Percentiles rank a stretch among this genome's conserved stretches.
These are phyloP conservation scores for Pelargonium nanum DNA, from an alignment of 345 rosid species.

Conservation along the genomic window DNA sequence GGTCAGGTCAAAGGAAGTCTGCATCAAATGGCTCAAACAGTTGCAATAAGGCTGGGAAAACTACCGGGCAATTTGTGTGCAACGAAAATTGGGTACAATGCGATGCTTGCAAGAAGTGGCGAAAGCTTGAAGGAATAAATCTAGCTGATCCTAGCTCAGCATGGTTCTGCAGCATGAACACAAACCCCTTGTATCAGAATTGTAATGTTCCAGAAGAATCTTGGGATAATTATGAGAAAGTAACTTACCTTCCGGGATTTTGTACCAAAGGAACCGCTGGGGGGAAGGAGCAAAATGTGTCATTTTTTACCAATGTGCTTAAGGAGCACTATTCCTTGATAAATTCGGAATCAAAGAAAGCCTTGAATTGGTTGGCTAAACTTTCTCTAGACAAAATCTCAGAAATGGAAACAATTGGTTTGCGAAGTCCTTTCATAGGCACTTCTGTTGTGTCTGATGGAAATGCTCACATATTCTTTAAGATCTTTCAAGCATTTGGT, in stretches of 20 bases:
- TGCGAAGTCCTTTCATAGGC: constrained; percentile 52
- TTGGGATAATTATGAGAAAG: constrained; percentile 48
- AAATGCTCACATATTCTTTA: constrained; percentile 36
- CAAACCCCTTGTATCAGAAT: constrained; percentile 48
- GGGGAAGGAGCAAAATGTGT: constrained; percentile 50
- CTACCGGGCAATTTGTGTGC: constrained; percentile 18
- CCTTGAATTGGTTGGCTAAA: constrained; percentile 68
- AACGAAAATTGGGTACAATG: constrained; percentile 88
- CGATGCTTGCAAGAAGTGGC: constrained; percentile 88
- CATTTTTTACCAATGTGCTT: constrained; percentile 63
- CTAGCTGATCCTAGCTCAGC: constrained; percentile 40
- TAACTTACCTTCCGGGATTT: constrained; percentile 72
- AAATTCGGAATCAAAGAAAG: constrained; percentile 47
- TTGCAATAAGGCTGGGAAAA: constrained; percentile 22
- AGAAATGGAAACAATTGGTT: constrained; percentile 75
- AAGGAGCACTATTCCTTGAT: constrained; percentile 49
- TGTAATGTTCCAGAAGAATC: constrained; percentile 71
- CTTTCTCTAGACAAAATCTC: constrained; percentile 60
- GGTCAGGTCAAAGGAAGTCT: constrained; percentile 22
- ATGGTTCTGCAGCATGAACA: constrained; percentile 95
- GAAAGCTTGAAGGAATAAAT: constrained; percentile 43
- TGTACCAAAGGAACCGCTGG: constrained; percentile 48
- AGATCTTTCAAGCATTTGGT: constrained; percentile 79
- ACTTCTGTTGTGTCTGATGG: constrained; percentile 22
- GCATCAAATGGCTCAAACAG: constrained; percentile 16